Conservation (phyloP, 73 alveolate genomes). For the Stentor coeruleus region DNA sequence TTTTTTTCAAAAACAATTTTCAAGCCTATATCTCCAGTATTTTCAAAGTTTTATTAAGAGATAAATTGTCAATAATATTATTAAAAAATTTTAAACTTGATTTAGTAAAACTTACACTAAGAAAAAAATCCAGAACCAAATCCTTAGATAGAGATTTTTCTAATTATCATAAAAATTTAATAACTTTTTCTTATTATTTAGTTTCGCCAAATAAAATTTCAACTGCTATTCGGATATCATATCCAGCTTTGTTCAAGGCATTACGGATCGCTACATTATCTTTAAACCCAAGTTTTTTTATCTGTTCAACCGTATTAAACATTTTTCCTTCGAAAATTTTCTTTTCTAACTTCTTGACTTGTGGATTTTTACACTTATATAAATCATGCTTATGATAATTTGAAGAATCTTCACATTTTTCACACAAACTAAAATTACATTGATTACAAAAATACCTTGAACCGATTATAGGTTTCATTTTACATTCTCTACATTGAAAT, state of each 20-base stretch:
- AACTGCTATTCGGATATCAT: background rate
- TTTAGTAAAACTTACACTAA: conserved; percentile 29
- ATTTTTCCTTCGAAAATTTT: background rate
- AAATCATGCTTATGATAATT: background rate
- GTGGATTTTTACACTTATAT: too few relatives aligned
- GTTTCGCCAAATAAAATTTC: background rate
- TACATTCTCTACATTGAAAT: background rate
- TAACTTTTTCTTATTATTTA: too few relatives aligned
- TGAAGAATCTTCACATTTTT: background rate
- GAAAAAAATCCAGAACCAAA: conserved; percentile 39
- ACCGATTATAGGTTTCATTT: background rate
- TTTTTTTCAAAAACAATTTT: conserved; percentile 21
- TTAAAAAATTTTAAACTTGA: conserved; percentile 24
- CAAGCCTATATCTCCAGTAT: conserved; percentile 31
- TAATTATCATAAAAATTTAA: too few relatives aligned
- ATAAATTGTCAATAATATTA: background rate
- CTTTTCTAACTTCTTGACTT: too few relatives aligned
- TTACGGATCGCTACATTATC: background rate
- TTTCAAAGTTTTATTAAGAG: conserved; percentile 23
- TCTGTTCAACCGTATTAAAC: background rate
- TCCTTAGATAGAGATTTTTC: conserved; percentile 42
- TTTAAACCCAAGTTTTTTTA: background rate
- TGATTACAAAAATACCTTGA: background rate
- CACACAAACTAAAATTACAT: background rate
- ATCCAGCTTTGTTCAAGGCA: background rate